These are phyloP conservation scores for Penstemon eatonii DNA, from an alignment of 257 asterid species.

Conservation along the genomic window DNA sequence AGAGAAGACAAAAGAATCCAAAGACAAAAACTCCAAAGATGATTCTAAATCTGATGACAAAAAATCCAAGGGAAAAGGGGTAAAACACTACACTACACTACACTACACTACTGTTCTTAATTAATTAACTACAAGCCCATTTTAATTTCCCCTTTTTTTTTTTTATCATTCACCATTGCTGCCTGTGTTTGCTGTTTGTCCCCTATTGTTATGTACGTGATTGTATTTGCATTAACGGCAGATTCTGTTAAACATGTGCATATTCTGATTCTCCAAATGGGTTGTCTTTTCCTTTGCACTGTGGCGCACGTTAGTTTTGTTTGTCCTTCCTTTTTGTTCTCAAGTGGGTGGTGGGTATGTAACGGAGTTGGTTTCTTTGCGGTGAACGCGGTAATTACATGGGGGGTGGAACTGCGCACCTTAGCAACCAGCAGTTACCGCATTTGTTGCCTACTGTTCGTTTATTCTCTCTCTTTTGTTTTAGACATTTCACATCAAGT, in stretches of 20 bases:
- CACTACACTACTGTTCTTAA: neutral
- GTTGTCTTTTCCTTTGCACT: constrained; percentile 20
- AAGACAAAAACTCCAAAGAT: constrained; percentile 34
- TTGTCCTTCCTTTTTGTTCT: neutral
- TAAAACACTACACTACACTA: constrained; percentile 14
- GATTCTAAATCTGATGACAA: constrained; percentile 43
- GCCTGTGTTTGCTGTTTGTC: neutral
- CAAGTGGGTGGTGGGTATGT: neutral
- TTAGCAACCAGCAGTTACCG: constrained; percentile 31
- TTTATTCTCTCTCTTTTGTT: constrained; percentile 15
- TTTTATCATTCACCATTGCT: neutral
- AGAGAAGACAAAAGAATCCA: constrained; percentile 34
- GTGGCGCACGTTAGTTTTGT: constrained; percentile 28
- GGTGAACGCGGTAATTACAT: constrained; percentile 37
- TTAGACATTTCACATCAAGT: constrained; percentile 37
- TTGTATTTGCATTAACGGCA: constrained; percentile 28
- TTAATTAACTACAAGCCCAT: neutral
- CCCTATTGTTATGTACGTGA: constrained; percentile 17
- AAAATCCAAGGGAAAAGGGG: constrained; percentile 48
- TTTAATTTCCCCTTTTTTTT: neutral
- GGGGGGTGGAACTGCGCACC: constrained; percentile 37
- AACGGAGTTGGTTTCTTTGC: constrained; percentile 4
- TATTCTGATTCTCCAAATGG: constrained; percentile 11
- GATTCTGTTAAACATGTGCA: constrained; percentile 27
- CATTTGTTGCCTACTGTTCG: constrained; percentile 12